Evolutionary conservation across 192 early-diverging fungal genomes (phyloP), one percentile per base, ranked within the genome.

Genomic region (Umbelopsis sp.): DNA sequence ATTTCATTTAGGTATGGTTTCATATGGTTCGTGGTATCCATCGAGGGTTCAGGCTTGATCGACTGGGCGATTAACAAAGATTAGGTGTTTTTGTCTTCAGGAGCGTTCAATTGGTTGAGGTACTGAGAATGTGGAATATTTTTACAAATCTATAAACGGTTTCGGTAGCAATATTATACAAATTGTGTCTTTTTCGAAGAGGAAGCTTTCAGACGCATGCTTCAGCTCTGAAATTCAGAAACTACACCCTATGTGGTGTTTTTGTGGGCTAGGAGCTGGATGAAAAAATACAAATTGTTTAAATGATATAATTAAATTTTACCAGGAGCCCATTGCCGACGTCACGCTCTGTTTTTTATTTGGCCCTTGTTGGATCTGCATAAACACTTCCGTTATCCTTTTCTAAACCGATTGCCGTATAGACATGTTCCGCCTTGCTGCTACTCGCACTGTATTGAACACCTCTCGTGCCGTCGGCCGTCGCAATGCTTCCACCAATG

Each of bases 391-490:
- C 14, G 56, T 62, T 62, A 62, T 62, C 56, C 29, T 62, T 49
- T 49, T 62, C 52, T 32, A 34, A 22, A 62, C 17, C 56, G 56
- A 62, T 62, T 17, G 56, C 56, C 56, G 56, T 26, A 70, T 51
- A 75, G 82, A 74, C 26, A 91, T 91, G 90, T 81, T 89, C 77
- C 87, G 87, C 74, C 81, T 79, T 84, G 78, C 84, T 67, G 82
- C 82, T 80, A 83, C 81, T 69, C 86, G 82, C 70, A 56, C 81
- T 51, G 74, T 77, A 50, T 72, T 75, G 68, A 38, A 71, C 36
- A 75, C 84, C 71, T 36, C 74, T 68, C 82, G 82, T 65, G 74
- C 74, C 70, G 71, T 80, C 52, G 73, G 77, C 67, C 81, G 80
- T 43, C 81, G 86, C 71, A 78, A 77, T 69, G 80, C 83, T 54